Conservation (phyloP, 2,329 filamentous ascomycete species). For the Colletotrichum tanaceti region DNA sequence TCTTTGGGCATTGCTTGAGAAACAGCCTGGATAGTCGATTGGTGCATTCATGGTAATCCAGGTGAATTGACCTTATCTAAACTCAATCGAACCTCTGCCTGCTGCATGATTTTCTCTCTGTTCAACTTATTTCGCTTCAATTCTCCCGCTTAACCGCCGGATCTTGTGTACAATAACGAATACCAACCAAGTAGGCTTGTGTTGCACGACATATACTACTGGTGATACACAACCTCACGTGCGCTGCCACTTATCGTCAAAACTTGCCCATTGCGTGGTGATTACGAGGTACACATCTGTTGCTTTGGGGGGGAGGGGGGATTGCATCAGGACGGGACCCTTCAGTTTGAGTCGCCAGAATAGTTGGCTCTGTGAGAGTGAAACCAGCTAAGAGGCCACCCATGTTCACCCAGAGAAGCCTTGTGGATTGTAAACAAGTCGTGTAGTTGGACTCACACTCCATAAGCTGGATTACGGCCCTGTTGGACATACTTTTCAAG, state of each 20-base stretch:
- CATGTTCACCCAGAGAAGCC: not conserved
- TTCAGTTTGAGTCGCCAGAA: not conserved
- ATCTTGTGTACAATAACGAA: no score
- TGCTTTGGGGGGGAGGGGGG: not conserved
- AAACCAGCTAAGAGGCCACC: not conserved
- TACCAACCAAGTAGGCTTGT: not conserved
- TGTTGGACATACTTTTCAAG: no score
- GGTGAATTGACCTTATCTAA: not conserved
- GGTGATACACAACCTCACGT: not conserved
- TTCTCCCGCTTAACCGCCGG: not conserved
- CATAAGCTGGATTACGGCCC: no score
- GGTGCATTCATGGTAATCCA: not conserved
- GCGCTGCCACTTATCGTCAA: not conserved
- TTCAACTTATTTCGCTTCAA: rapidly evolving
- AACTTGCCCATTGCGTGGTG: not conserved
- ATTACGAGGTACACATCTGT: not conserved
- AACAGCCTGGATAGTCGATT: not conserved
- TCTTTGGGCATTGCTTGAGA: not conserved
- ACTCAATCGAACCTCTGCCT: not conserved
- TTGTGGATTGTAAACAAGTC: not conserved
- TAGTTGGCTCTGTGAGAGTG: not conserved
- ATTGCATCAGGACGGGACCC: no score
- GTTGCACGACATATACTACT: not conserved
- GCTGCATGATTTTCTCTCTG: not conserved
- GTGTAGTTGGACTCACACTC: not conserved